These are phyloP conservation scores for Calonectria naviculata DNA, from an alignment of 2,329 filamentous ascomycete genomes.

Conservation along the genomic window DNA sequence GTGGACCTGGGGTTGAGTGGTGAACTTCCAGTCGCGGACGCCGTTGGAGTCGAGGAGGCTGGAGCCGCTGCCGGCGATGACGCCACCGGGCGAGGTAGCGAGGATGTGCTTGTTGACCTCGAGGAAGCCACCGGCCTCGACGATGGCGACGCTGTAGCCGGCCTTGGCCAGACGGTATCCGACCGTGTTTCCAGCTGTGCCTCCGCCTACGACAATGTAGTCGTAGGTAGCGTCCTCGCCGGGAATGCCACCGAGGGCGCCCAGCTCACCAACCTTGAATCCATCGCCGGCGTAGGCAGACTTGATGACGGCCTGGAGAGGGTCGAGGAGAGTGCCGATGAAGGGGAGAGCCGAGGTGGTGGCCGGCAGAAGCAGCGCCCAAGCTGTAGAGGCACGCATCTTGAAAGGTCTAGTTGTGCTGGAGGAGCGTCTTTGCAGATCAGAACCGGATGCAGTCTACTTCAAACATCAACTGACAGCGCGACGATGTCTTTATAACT, in stretches of 20 bases:
- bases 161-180: constrained; percentile 47
- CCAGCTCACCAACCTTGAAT: constrained; percentile 30
- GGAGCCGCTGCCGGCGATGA: constrained; percentile 32
- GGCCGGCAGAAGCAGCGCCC: not conserved
- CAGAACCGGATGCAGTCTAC: not conserved
- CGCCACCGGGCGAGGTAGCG: constrained; percentile 36
- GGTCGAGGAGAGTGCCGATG: constrained; percentile 31
- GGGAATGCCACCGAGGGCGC: constrained; percentile 21
- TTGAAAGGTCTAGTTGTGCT: not conserved
- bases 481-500: not conserved
- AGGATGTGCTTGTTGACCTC: constrained; percentile 45
- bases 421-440: not conserved
- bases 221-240: constrained; percentile 32
- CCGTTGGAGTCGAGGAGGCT: constrained; percentile 33
- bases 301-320: constrained; percentile 25
- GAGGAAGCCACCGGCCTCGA: constrained; percentile 51
- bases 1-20: constrained; percentile 38
- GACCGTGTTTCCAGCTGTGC: constrained; percentile 49
- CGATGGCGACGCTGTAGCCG: constrained; percentile 46
- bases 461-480: not conserved
- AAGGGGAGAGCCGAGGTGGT: constrained; percentile 22
- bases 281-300: constrained; percentile 33
- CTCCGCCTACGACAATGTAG: constrained; percentile 51
- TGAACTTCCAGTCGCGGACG: constrained; percentile 44
- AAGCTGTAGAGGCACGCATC: not conserved